These are phyloP conservation scores for Discostella stelligera DNA, from an alignment of 352 stramenopile species.

Conservation along the genomic window DNA sequence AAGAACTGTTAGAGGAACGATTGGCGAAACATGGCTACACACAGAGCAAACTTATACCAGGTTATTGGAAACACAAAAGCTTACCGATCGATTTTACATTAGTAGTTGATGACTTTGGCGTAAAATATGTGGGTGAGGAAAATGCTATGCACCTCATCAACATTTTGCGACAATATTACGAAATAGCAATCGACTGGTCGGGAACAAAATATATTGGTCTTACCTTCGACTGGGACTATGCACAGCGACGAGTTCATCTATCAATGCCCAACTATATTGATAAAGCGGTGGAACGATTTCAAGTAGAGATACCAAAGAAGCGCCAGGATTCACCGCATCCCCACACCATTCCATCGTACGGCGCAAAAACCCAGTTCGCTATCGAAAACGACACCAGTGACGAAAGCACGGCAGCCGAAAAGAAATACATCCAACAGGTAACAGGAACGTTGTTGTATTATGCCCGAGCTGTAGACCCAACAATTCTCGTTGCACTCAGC, in stretches of 20 bases:
- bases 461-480: constrained; percentile 27
- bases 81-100: too few species aligned
- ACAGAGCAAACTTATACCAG: too few species aligned
- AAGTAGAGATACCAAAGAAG: constrained; percentile 4
- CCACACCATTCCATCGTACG: constrained; percentile 28
- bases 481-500: constrained; percentile 21
- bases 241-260: constrained; percentile 13
- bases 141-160: too few species aligned
- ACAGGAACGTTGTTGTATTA: constrained; percentile 33
- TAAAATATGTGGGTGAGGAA: too few species aligned
- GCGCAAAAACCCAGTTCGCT: constrained; percentile 34
- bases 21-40: too few species aligned
- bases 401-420: not conserved
- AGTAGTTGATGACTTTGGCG: too few species aligned
- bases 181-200: too few species aligned
- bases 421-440: constrained; percentile 27
- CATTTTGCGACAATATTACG: too few species aligned
- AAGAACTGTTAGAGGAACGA: too few species aligned
- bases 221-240: constrained; percentile 38
- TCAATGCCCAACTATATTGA: constrained; percentile 33
- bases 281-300: constrained; percentile 12
- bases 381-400: constrained; percentile 5
- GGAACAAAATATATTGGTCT: not conserved
- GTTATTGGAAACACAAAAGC: too few species aligned
- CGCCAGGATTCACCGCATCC: constrained; percentile 33